Conservation (phyloP, 2,329 filamentous ascomycete species). For the Fusarium camptoceras region DNA sequence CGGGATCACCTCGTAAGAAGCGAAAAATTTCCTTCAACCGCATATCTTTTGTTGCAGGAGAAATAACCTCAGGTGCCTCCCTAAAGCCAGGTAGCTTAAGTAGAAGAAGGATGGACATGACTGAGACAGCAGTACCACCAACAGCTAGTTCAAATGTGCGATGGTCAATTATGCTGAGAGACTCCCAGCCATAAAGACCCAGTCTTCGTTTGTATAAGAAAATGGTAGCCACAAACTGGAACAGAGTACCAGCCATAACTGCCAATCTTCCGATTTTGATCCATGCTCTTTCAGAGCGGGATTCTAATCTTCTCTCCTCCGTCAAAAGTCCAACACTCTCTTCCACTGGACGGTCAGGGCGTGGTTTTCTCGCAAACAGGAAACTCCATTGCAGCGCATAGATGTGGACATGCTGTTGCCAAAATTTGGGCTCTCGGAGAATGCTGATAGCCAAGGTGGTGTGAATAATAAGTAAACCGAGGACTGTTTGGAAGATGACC, state of each 20-base stretch:
- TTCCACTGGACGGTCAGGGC: fast-evolving
- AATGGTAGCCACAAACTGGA: constrained; percentile 15
- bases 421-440: not conserved
- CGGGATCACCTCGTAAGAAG: constrained; percentile 15
- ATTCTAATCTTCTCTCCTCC: fast-evolving
- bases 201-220: constrained; percentile 14
- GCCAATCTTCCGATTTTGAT: not conserved
- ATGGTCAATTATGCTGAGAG: constrained; percentile 16
- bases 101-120: constrained; percentile 14
- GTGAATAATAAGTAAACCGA: not conserved
- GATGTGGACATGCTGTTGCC: not conserved
- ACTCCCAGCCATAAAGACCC: not conserved
- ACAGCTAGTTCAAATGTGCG: constrained; percentile 21
- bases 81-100: constrained; percentile 19
- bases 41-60: not conserved
- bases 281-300: not conserved
- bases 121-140: constrained; percentile 1
- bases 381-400: constrained; percentile 11
- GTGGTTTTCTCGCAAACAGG: constrained; percentile 5
- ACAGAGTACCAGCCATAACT: not conserved
- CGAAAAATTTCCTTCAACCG: not conserved
- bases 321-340: not conserved
- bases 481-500: not conserved
- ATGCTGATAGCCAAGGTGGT: not conserved
- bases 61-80: not conserved